phyloP scores from a whole-genome alignment of 2,329 filamentous ascomycete genomes.

The Colletotrichum viniferum region DNA sequence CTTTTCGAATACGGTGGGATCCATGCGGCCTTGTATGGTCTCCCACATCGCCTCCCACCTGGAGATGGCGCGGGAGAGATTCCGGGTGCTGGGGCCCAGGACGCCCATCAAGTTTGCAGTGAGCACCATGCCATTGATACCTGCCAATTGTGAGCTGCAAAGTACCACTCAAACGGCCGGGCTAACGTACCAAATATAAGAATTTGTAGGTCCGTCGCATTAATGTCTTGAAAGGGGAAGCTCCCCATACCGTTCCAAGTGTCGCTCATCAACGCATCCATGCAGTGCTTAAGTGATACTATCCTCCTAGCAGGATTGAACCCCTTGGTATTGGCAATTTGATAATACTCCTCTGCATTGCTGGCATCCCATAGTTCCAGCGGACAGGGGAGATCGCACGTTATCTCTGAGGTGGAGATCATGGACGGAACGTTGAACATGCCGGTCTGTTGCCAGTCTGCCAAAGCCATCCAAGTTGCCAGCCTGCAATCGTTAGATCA shows the following conservation, averaged over 20 bases:
- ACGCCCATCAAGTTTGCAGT: slow-evolving; percentile 20
- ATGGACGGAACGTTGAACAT: slow-evolving; percentile 26
- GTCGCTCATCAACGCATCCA: slow-evolving; percentile 24
- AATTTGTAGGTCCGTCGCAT: slow-evolving; percentile 4
- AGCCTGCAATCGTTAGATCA: slow-evolving; percentile 19
- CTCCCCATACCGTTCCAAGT: slow-evolving; percentile 12
- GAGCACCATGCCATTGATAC: slow-evolving; percentile 12
- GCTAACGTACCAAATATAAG: slow-evolving; percentile 6
- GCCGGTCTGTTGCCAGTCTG: slow-evolving; percentile 32
- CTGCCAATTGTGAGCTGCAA: neutral
- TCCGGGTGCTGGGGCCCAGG: slow-evolving; percentile 1
- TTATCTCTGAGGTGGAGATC: slow-evolving; percentile 27
- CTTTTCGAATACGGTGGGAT: neutral
- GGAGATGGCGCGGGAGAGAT: slow-evolving; percentile 19
- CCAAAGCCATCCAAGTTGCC: slow-evolving; percentile 25
- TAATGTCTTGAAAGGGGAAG: slow-evolving; percentile 14
- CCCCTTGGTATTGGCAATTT: neutral
- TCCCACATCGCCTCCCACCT: slow-evolving; percentile 27
- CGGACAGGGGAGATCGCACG: slow-evolving; percentile 27
- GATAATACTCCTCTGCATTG: slow-evolving; percentile 21
- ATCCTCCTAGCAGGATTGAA: neutral
- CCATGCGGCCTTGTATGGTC: neutral
- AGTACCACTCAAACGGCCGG: too few relatives aligned
- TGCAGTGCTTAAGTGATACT: slow-evolving; percentile 18
- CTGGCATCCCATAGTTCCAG: slow-evolving; percentile 29